phyloP scores from a whole-genome alignment of 306 rosid genomes.

The Medicago ruthenica region DNA sequence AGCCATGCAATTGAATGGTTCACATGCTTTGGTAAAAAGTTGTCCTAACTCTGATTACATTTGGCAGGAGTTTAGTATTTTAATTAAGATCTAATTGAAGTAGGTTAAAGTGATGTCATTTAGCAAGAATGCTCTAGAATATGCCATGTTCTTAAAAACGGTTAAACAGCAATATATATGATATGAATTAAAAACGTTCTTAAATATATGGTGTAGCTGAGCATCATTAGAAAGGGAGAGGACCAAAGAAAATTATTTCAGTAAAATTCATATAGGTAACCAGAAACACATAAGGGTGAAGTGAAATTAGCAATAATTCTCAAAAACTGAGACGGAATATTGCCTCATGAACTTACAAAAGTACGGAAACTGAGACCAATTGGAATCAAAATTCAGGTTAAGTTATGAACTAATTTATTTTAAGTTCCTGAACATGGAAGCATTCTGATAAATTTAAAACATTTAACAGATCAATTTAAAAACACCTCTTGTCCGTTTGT shows the following conservation, averaged over 20 bases:
- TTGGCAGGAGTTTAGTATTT: conserved; percentile 36
- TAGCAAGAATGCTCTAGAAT: conserved; percentile 39
- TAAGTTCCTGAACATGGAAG: conserved; percentile 1
- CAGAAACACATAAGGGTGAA: background rate
- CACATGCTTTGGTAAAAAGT: conserved; percentile 56
- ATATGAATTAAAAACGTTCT: background rate
- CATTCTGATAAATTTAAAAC: conserved; percentile 1
- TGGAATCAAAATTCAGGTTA: conserved; percentile 8
- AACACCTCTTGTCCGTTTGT: conserved; percentile 3
- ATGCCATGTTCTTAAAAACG: background rate
- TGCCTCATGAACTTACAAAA: background rate
- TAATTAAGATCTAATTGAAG: conserved; percentile 39
- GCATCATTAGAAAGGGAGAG: background rate
- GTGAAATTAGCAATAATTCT: background rate
- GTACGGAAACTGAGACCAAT: background rate
- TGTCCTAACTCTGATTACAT: conserved; percentile 36
- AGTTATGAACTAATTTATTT: background rate
- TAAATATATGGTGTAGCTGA: background rate
- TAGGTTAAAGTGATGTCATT: conserved; percentile 43
- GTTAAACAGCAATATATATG: background rate
- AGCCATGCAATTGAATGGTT: conserved; percentile 55
- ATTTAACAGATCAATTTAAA: conserved; percentile 10
- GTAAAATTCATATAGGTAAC: background rate
- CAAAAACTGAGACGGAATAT: conserved; percentile 6
- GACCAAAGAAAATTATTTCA: background rate